phyloP scores from a whole-genome alignment of 179 eudicot species.

The Beta corolliflora region DNA sequence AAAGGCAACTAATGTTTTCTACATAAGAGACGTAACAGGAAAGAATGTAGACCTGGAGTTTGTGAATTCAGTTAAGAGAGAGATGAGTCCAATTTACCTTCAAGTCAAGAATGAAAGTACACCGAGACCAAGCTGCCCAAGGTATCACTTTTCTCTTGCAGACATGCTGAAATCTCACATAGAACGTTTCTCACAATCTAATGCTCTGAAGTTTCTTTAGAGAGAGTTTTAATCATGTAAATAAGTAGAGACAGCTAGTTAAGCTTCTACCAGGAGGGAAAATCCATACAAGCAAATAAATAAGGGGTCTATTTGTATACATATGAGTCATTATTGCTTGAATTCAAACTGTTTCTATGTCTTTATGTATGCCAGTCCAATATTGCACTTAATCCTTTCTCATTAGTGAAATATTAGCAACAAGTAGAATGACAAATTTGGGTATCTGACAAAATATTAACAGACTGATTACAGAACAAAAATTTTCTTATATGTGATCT shows the following conservation, averaged over 20 bases:
- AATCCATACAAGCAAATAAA: too few species aligned
- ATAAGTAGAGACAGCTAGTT: too few species aligned
- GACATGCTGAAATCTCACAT: slow-evolving; percentile 49
- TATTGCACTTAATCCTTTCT: slow-evolving; percentile 33
- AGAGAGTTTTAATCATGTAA: too few species aligned
- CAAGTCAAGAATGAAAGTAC: slow-evolving; percentile 47
- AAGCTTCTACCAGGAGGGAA: too few species aligned
- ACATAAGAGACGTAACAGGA: slow-evolving; percentile 50
- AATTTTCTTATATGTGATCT: not conserved
- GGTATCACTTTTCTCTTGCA: slow-evolving; percentile 46
- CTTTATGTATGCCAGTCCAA: too few species aligned
- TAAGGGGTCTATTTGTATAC: too few species aligned
- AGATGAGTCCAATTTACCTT: slow-evolving; percentile 57
- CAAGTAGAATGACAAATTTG: not conserved
- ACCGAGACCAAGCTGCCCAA: slow-evolving; percentile 26
- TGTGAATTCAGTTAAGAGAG: slow-evolving; percentile 57
- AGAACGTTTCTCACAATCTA: slow-evolving; percentile 30
- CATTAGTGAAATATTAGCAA: not conserved
- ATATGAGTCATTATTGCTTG: too few species aligned
- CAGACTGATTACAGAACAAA: not conserved
- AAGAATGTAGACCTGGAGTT: slow-evolving; percentile 57
- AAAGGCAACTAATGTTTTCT: slow-evolving; percentile 53
- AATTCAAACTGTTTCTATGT: too few species aligned
- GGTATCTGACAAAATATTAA: not conserved
- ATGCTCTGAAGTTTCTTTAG: too few species aligned